Percentiles rank a stretch among this genome's conserved stretches.
Evolutionary conservation across 495 filamentous ascomycete species (phyloP).

Genomic region (Chaetomidium leptoderma): DNA sequence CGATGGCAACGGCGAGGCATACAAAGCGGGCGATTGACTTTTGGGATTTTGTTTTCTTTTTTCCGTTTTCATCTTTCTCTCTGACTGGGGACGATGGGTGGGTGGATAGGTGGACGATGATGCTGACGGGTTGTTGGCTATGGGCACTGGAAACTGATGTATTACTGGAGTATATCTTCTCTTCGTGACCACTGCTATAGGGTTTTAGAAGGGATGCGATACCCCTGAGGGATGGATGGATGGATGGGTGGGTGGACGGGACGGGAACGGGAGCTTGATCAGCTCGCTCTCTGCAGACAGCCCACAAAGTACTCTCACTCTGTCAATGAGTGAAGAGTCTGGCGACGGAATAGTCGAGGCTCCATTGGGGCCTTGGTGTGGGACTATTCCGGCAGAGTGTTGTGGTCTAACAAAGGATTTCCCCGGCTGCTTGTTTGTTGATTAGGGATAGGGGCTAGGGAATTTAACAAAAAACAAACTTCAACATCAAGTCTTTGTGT

Average conservation of each 20-base stretch:
- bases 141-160: slow-evolving; percentile 17
- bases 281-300: neutral
- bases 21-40: slow-evolving; percentile 15
- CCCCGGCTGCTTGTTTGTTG: slow-evolving; percentile 1
- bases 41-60: slow-evolving; percentile 24
- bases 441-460: slow-evolving; percentile 8
- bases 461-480: neutral
- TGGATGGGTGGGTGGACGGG: slow-evolving; percentile 1
- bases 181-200: slow-evolving; percentile 28
- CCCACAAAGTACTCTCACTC: neutral
- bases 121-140: slow-evolving; percentile 18
- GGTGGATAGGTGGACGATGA: slow-evolving; percentile 18
- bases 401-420: neutral
- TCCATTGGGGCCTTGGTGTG: neutral
- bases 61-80: slow-evolving; percentile 13
- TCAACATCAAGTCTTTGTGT: neutral
- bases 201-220: slow-evolving; percentile 31
- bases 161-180: slow-evolving; percentile 31
- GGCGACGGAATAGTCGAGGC: neutral
- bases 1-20: slow-evolving; percentile 15
- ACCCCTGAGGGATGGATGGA: slow-evolving; percentile 19
- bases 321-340: neutral
- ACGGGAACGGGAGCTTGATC: slow-evolving; percentile 1
- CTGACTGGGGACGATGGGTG: slow-evolving; percentile 5
- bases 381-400: neutral